Conservation (phyloP, 1,139 yeast genomes). For the Nakaseomyces sp. region DNA sequence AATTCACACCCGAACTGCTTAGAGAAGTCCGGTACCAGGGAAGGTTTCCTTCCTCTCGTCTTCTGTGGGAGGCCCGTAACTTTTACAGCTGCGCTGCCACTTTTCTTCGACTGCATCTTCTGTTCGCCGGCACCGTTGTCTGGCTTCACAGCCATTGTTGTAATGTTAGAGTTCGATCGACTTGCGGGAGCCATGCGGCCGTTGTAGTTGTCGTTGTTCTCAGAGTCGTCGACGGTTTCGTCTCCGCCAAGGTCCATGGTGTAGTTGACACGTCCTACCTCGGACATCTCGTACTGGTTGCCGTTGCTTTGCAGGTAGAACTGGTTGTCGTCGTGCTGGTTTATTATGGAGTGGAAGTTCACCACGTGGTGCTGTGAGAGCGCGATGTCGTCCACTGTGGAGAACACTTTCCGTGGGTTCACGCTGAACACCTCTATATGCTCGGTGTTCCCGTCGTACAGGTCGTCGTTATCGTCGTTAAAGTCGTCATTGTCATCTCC, state of each 20-base stretch:
- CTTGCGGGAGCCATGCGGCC: background rate
- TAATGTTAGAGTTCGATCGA: background rate
- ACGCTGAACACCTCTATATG: background rate
- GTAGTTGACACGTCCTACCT: background rate
- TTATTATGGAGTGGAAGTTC: constrained; percentile 2
- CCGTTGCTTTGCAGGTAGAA: background rate
- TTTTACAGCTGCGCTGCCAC: background rate
- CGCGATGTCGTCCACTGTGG: constrained; percentile 3
- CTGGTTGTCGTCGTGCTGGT: constrained; percentile 1
- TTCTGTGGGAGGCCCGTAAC: constrained; percentile 5
- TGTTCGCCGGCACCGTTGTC: background rate
- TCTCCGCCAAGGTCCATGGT: background rate
- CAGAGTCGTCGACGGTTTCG: too few relatives aligned
- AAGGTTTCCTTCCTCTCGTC: constrained; percentile 16
- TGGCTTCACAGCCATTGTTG: too few relatives aligned
- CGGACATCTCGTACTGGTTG: background rate
- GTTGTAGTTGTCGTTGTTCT: background rate
- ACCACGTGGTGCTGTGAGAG: constrained; percentile 1
- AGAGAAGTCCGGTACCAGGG: constrained; percentile 21
- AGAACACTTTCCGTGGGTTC: constrained; percentile 3
- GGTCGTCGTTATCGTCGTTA: background rate
- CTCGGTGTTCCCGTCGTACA: background rate
- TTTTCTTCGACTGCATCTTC: background rate
- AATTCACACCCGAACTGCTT: constrained; percentile 33
- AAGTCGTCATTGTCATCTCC: constrained; percentile 1